Conservation (phyloP, 805 yeast genomes). For the Ascoidea asiatica region DNA sequence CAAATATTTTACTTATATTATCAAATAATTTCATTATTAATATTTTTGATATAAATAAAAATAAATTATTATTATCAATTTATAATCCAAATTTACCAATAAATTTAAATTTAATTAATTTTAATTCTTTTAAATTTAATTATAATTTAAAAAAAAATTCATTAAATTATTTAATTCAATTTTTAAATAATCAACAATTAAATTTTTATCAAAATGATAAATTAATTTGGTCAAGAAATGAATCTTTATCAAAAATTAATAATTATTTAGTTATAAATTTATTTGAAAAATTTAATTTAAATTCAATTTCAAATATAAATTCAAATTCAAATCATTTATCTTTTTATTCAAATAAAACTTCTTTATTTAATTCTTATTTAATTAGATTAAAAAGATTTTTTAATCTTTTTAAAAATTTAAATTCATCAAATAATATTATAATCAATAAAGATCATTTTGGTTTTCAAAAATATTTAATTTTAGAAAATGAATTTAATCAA, state of each 20-base stretch:
- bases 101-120: too few species aligned
- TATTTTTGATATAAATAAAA: too few species aligned
- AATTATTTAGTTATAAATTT: conserved; percentile 21
- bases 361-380: conserved; percentile 15
- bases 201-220: conserved; percentile 10
- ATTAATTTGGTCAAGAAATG: conserved; percentile 29
- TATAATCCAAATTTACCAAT: not conserved
- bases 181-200: too few species aligned
- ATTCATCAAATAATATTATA: conserved; percentile 6
- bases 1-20: too few species aligned
- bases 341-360: conserved; percentile 9
- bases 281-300: conserved; percentile 6
- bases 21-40: too few species aligned
- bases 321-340: conserved; percentile 1
- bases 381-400: conserved; percentile 15
- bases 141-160: too few species aligned
- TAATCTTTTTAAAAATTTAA: conserved; percentile 10
- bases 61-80: too few species aligned
- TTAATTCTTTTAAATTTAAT: too few species aligned
- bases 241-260: conserved; percentile 23
- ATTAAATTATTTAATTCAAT: too few species aligned
- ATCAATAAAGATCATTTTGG: conserved; percentile 26
- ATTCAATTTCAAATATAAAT: not conserved
- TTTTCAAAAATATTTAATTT: conserved; percentile 26
- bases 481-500: conserved; percentile 25